Evolutionary conservation across 192 early-diverging fungal species (phyloP).

Genomic region (Linnemannia hyalina): DNA sequence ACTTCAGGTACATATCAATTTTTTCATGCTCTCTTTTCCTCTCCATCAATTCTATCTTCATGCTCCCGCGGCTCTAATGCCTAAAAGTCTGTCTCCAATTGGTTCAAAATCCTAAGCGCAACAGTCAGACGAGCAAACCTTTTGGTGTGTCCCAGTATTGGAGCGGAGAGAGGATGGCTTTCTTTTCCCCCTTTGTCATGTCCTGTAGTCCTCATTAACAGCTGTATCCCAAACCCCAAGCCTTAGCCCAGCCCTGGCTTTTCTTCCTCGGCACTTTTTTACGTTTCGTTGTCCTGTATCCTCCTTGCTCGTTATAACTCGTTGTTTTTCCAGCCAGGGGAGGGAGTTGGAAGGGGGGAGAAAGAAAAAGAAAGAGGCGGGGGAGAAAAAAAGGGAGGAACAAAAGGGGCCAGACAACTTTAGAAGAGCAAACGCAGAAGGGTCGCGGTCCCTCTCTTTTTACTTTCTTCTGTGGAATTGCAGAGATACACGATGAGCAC

Average conservation of each 20-base stretch:
- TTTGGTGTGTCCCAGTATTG: neutral
- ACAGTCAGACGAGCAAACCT: neutral
- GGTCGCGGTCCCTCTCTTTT: neutral
- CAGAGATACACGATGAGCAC: too few relatives aligned
- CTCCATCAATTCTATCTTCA: conserved; percentile 1
- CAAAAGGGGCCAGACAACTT: neutral
- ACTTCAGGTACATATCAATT: neutral
- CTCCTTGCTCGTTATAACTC: neutral
- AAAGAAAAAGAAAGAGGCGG: neutral
- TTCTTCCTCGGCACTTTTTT: neutral
- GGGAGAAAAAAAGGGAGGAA: neutral
- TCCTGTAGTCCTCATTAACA: neutral
- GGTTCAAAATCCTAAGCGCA: neutral
- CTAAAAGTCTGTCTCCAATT: neutral
- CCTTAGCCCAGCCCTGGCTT: neutral
- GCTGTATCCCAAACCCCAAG: neutral
- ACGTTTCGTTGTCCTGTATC: neutral
- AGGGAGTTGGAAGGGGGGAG: neutral
- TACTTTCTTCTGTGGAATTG: neutral
- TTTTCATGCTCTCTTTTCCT: neutral
- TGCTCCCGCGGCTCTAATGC: neutral
- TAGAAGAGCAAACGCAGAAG: neutral
- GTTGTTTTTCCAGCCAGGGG: neutral
- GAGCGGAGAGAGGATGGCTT: neutral
- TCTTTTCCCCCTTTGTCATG: neutral